A percentile compares a stretch with the other conserved stretches of the same genome.
These are phyloP conservation scores for Holtermanniella nyarrowii DNA, from an alignment of 768 basidiomycete genomes.

Conservation along the genomic window DNA sequence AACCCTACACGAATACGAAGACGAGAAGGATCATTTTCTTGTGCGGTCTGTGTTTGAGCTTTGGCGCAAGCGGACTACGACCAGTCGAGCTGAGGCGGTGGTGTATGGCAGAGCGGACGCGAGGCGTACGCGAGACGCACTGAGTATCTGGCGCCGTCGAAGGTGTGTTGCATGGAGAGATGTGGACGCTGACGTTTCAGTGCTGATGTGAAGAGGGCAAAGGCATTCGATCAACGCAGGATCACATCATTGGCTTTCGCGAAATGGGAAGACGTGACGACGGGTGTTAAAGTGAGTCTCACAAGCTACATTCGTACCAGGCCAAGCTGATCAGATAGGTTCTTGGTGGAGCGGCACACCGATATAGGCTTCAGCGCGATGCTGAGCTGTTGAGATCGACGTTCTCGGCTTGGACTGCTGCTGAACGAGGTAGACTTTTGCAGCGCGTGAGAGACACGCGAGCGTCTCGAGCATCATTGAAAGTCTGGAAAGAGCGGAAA, in stretches of 20 bases:
- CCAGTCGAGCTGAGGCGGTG: too few relatives aligned
- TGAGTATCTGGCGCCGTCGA: too few relatives aligned
- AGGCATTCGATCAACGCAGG: too few relatives aligned
- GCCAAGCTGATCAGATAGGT: neutral
- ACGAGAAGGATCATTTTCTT: too few relatives aligned
- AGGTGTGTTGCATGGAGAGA: too few relatives aligned
- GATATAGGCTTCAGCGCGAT: neutral
- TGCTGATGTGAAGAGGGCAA: too few relatives aligned
- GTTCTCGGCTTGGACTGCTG: slow-evolving; percentile 2
- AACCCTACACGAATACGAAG: neutral
- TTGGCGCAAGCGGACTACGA: too few relatives aligned
- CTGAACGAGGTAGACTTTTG: slow-evolving; percentile 1
- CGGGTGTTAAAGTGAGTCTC: neutral
- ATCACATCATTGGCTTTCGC: neutral
- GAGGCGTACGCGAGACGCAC: too few relatives aligned
- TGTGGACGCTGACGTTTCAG: too few relatives aligned
- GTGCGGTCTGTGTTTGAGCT: too few relatives aligned
- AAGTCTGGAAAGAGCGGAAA: neutral
- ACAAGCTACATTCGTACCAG: neutral
- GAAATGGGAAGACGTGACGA: neutral
- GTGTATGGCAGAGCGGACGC: too few relatives aligned
- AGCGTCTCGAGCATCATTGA: neutral
- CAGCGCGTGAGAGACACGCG: neutral
- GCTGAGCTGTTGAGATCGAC: neutral
- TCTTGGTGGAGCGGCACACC: neutral